Conservation (phyloP, 345 rosid species). For the Barbarea vulgaris region DNA sequence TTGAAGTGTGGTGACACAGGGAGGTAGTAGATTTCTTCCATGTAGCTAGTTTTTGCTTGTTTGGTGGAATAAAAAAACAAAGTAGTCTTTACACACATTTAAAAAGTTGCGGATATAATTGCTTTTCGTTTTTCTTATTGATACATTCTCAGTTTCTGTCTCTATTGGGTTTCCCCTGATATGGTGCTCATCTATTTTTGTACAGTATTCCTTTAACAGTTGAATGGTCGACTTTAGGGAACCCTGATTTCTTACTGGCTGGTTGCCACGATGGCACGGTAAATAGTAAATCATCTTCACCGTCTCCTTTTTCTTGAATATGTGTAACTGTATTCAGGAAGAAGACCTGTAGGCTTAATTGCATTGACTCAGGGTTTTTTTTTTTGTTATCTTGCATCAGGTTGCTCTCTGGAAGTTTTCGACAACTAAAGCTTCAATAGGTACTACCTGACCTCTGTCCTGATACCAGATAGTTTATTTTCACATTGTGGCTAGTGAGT, state of each 20-base stretch:
- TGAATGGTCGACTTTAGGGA: constrained; percentile 76
- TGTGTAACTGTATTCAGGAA: constrained; percentile 19
- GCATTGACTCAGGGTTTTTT: background rate
- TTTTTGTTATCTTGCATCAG: constrained; percentile 46
- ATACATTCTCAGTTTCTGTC: constrained; percentile 4
- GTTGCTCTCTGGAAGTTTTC: constrained; percentile 96
- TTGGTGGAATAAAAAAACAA: background rate
- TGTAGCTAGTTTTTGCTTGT: constrained; percentile 4
- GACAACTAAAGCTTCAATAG: constrained; percentile 50
- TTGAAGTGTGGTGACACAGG: constrained; percentile 63
- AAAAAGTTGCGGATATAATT: background rate
- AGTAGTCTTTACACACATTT: background rate
- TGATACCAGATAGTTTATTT: constrained; percentile 11
- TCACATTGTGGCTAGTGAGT: constrained; percentile 13
- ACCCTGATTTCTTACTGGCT: constrained; percentile 76
- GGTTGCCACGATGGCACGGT: constrained; percentile 99
- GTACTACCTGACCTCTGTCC: constrained; percentile 44
- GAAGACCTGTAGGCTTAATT: background rate
- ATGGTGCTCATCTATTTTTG: constrained; percentile 17
- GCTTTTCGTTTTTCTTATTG: background rate
- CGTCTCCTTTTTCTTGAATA: background rate
- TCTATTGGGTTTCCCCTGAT: constrained; percentile 31
- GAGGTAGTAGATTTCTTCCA: constrained; percentile 51
- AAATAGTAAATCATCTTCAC: constrained; percentile 18
- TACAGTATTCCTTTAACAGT: constrained; percentile 82